Percentiles rank a stretch among this genome's conserved stretches.
phyloP scores from a whole-genome alignment of 495 filamentous ascomycete genomes.

The Xanthoparmelia taractica region DNA sequence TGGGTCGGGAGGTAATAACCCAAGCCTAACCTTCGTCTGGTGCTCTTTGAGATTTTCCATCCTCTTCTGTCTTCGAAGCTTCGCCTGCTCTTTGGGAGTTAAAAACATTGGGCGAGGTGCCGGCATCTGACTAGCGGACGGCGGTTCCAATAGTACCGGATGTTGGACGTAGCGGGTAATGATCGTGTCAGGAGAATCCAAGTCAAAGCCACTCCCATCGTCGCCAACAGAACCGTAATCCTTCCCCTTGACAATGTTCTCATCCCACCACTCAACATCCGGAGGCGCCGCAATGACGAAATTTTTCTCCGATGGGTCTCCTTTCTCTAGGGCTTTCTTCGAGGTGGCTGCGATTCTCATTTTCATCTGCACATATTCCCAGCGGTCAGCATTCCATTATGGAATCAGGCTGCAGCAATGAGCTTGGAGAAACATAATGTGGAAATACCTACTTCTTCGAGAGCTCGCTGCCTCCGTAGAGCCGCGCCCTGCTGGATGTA shows the following conservation, averaged over 20 bases:
- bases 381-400: not conserved
- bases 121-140: conserved; percentile 75
- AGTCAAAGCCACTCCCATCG: conserved; percentile 44
- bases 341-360: conserved; percentile 79
- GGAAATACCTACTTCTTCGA: conserved; percentile 52
- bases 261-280: conserved; percentile 97
- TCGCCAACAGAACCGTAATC: conserved; percentile 61
- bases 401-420: not conserved
- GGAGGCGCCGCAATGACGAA: conserved; percentile 78
- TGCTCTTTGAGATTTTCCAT: conserved; percentile 91
- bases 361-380: conserved; percentile 52
- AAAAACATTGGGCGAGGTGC: conserved; percentile 85
- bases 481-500: conserved; percentile 90
- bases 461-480: conserved; percentile 71
- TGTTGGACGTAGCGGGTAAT: conserved; percentile 88
- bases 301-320: conserved; percentile 82
- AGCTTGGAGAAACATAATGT: not conserved
- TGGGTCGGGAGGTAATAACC: conserved; percentile 78
- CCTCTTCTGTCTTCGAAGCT: conserved; percentile 80
- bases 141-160: conserved; percentile 83
- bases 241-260: conserved; percentile 65
- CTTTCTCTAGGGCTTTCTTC: conserved; percentile 80
- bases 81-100: conserved; percentile 83
- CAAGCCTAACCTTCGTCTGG: conserved; percentile 89
- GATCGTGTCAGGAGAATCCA: conserved; percentile 71